phyloP scores from a whole-genome alignment of 768 basidiomycete species.

The Amylocystis lapponica region DNA sequence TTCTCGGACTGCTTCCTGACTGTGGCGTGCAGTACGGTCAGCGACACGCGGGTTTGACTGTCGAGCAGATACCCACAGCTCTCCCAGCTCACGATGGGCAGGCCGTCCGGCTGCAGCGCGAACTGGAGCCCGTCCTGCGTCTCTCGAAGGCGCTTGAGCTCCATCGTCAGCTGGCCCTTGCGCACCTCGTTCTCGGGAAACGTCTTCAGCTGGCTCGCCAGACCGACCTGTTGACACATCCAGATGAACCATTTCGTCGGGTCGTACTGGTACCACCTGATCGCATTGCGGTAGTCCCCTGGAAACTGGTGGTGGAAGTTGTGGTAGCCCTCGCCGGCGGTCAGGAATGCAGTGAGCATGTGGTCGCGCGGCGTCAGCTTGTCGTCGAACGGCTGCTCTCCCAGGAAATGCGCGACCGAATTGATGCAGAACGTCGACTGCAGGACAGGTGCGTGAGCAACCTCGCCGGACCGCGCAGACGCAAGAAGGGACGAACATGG shows the following conservation, averaged over 20 bases:
- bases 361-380: constrained; percentile 47
- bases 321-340: constrained; percentile 81
- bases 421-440: constrained; percentile 54
- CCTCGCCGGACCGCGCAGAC: background rate
- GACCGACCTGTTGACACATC: constrained; percentile 49
- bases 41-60: background rate
- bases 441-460: background rate
- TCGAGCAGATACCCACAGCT: constrained; percentile 46
- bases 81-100: constrained; percentile 81
- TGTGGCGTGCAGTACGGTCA: constrained; percentile 19
- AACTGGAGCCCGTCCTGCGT: constrained; percentile 59
- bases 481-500: constrained; percentile 32
- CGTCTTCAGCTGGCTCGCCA: constrained; percentile 75
- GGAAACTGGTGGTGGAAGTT: constrained; percentile 66
- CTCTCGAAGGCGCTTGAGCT: constrained; percentile 64
- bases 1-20: constrained; percentile 64
- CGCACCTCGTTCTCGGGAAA: constrained; percentile 88
- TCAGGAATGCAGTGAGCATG: constrained; percentile 43
- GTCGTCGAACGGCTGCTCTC: constrained; percentile 50
- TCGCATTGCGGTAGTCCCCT: constrained; percentile 48
- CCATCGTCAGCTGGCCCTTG: constrained; percentile 80
- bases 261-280: constrained; percentile 64
- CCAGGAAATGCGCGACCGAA: constrained; percentile 54
- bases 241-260: constrained; percentile 82
- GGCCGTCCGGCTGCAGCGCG: constrained; percentile 50